A percentile compares a stretch with the other conserved stretches of the same genome.
These are phyloP conservation scores for Alternaria incomplexa DNA, from an alignment of 2,329 filamentous ascomycete species.

Conservation along the genomic window DNA sequence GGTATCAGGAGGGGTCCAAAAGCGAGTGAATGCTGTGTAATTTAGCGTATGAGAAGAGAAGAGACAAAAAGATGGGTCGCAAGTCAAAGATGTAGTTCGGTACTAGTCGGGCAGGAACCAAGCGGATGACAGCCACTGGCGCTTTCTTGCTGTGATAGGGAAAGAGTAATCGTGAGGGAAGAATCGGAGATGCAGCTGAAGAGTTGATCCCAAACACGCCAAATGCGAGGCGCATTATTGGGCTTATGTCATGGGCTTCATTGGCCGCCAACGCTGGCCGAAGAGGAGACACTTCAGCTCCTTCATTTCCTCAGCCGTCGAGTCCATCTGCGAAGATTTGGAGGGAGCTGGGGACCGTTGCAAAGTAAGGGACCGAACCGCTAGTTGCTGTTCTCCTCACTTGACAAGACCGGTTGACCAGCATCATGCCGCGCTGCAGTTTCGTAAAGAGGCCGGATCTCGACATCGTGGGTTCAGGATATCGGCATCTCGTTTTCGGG, in stretches of 20 bases:
- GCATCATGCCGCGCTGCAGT: slow-evolving; percentile 10
- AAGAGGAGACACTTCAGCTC: slow-evolving; percentile 25
- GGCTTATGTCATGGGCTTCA: slow-evolving; percentile 30
- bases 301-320: slow-evolving; percentile 38
- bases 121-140: slow-evolving; percentile 32
- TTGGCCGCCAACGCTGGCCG: slow-evolving; percentile 30
- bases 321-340: slow-evolving; percentile 6
- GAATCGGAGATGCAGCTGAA: slow-evolving; percentile 26
- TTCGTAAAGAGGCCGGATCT: not conserved
- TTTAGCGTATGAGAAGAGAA: slow-evolving; percentile 19
- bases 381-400: slow-evolving; percentile 3
- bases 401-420: not conserved
- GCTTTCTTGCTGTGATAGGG: slow-evolving; percentile 21
- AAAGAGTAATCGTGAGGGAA: slow-evolving; percentile 25
- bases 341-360: slow-evolving; percentile 13
- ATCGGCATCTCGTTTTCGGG: slow-evolving; percentile 15
- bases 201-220: slow-evolving; percentile 36
- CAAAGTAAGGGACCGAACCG: slow-evolving; percentile 8
- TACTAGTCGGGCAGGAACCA: slow-evolving; percentile 24
- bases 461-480: slow-evolving; percentile 2
- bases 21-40: slow-evolving; percentile 29
- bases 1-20: slow-evolving; percentile 31
- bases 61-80: slow-evolving; percentile 19
- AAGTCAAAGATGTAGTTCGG: slow-evolving; percentile 17
- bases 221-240: slow-evolving; percentile 28